Conservation (phyloP, 2,329 filamentous ascomycete genomes). For the Hyphodiscus sp. region DNA sequence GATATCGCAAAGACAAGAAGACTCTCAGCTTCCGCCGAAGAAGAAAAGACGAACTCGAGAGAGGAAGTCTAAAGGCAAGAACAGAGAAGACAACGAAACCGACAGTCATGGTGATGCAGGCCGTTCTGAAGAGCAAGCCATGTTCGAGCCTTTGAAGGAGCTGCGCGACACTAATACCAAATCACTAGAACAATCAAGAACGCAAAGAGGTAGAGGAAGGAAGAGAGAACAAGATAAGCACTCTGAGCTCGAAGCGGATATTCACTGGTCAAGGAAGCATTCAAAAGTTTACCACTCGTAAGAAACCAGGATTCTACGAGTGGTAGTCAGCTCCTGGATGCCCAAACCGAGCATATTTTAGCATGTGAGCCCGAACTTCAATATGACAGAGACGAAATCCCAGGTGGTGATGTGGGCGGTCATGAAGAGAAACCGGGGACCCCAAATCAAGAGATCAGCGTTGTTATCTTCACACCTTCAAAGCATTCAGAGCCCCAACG, state of each 20-base stretch:
- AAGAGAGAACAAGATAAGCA: background rate
- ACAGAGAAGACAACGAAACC: background rate
- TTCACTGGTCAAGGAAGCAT: conserved; percentile 9
- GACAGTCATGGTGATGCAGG: background rate
- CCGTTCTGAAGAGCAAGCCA: background rate
- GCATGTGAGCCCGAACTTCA: background rate
- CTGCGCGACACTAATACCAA: conserved; percentile 11
- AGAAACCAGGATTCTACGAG: conserved; percentile 30
- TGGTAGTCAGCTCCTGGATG: conserved; percentile 30
- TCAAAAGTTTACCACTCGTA: conserved; percentile 32
- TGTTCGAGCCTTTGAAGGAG: conserved; percentile 10
- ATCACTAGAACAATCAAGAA: conserved; percentile 7
- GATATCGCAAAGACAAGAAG: background rate
- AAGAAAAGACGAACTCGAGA: background rate
- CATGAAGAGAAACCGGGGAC: background rate
- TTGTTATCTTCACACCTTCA: conserved; percentile 8
- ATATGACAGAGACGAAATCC: background rate
- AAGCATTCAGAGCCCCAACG: background rate
- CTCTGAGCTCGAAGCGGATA: conserved; percentile 3
- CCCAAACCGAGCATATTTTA: background rate
- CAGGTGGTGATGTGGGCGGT: conserved; percentile 2
- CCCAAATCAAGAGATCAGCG: background rate
- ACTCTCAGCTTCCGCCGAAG: background rate
- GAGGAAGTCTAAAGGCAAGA: background rate
- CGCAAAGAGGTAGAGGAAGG: conserved; percentile 9